Conservation (phyloP, 2,329 filamentous ascomycete species). For the Pseudofabraea citricarpa region DNA sequence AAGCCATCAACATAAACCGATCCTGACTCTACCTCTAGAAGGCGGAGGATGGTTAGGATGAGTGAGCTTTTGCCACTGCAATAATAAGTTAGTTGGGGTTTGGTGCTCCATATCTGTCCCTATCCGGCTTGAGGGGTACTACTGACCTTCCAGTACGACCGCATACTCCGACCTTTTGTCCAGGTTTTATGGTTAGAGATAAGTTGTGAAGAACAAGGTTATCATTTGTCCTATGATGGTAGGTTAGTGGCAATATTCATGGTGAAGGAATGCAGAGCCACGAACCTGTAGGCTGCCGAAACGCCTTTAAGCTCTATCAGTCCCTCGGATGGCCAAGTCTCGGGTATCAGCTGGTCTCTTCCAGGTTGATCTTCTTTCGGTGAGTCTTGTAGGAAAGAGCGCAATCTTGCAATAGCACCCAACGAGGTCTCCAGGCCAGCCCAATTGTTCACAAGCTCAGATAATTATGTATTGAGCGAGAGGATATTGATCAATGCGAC, state of each 20-base stretch:
- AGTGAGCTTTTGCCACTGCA: constrained; percentile 37
- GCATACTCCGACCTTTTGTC: constrained; percentile 43
- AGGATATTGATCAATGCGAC: constrained; percentile 24
- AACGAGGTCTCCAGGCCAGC: constrained; percentile 19
- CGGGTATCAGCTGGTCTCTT: constrained; percentile 5
- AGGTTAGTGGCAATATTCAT: too few species aligned
- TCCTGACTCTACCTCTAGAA: constrained; percentile 37
- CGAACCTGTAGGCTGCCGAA: constrained; percentile 20
- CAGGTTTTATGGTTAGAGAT: constrained; percentile 41
- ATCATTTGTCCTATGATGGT: too few species aligned
- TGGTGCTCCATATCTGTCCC: constrained; percentile 11
- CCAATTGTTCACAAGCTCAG: constrained; percentile 14
- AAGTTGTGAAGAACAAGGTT: constrained; percentile 1
- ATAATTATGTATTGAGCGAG: constrained; percentile 13
- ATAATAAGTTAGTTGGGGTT: too few species aligned
- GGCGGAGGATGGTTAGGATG: constrained; percentile 41
- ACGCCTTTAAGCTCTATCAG: constrained; percentile 25
- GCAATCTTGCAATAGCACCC: constrained; percentile 16
- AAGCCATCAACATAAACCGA: constrained; percentile 42
- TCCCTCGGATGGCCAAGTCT: constrained; percentile 20
- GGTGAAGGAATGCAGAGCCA: constrained; percentile 8
- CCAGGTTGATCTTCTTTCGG: too few species aligned
- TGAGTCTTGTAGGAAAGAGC: constrained; percentile 8
- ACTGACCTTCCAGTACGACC: constrained; percentile 33
- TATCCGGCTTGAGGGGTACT: too few species aligned